phyloP scores from a whole-genome alignment of 2,329 filamentous ascomycete genomes.

The Teratosphaeria viscida region DNA sequence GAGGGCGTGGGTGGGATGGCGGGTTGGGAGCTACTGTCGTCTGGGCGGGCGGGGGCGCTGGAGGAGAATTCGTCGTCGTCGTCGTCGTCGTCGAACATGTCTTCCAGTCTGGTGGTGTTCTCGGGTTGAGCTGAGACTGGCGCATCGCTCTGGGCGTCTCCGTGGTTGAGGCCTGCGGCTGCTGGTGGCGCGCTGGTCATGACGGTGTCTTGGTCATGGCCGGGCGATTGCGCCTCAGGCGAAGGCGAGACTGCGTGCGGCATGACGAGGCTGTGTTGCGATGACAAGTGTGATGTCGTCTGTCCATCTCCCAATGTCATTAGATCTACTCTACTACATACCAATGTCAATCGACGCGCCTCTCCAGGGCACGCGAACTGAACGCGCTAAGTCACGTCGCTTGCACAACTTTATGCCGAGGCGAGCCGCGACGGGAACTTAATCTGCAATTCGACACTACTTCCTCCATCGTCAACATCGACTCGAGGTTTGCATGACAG shows the following conservation, averaged over 20 bases:
- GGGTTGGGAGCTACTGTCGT: conserved; percentile 30
- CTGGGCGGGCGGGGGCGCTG: conserved; percentile 38
- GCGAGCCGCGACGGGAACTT: too few relatives aligned
- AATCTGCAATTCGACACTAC: not conserved
- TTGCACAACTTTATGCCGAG: too few relatives aligned
- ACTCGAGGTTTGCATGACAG: not conserved
- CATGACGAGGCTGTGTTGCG: conserved; percentile 21
- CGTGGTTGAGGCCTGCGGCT: conserved; percentile 8
- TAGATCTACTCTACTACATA: too few relatives aligned
- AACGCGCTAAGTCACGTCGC: too few relatives aligned
- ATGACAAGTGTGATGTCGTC: too few relatives aligned
- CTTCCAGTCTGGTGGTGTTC: conserved; percentile 34
- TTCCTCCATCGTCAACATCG: not conserved
- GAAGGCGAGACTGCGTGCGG: conserved; percentile 36
- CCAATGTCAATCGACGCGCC: too few relatives aligned
- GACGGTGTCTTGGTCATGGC: conserved; percentile 21
- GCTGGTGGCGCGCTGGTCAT: conserved; percentile 23
- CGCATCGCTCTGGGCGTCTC: conserved; percentile 9
- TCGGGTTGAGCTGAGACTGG: conserved; percentile 3
- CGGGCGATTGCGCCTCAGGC: conserved; percentile 11
- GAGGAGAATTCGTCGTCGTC: conserved; percentile 49
- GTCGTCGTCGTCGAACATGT: conserved; percentile 48
- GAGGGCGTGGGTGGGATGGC: conserved; percentile 11
- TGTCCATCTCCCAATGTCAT: too few relatives aligned
- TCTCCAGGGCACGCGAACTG: too few relatives aligned